phyloP scores from a whole-genome alignment of 1,284 basidiomycete species.

The Hemileia vastatrix region DNA sequence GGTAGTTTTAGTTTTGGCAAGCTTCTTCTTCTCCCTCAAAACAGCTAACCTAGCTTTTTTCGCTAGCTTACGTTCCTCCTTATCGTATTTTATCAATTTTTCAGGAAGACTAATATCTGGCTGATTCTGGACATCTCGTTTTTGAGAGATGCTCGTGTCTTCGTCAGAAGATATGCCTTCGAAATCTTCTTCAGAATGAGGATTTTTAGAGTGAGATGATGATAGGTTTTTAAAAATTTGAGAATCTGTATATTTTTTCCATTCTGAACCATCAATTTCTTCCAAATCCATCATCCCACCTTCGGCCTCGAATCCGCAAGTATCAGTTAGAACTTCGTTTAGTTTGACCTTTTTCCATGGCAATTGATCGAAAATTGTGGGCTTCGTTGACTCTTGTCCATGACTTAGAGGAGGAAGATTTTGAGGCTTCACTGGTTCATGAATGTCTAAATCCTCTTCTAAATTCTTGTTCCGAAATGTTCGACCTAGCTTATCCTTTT shows the following conservation, averaged over 20 bases:
- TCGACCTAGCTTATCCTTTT: too few relatives aligned
- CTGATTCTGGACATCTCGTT: neutral
- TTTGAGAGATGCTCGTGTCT: neutral
- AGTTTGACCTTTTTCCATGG: slow-evolving; percentile 20
- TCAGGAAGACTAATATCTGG: neutral
- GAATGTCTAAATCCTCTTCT: too few relatives aligned
- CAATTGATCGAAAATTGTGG: slow-evolving; percentile 21
- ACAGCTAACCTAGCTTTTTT: slow-evolving; percentile 17
- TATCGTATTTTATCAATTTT: neutral
- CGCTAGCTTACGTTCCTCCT: slow-evolving; percentile 8
- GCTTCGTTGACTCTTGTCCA: slow-evolving; percentile 19
- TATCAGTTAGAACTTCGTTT: slow-evolving; percentile 14
- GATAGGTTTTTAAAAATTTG: neutral
- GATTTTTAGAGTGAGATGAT: neutral
- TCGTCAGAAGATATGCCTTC: neutral
- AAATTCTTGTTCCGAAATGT: too few relatives aligned
- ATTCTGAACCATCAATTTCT: slow-evolving; percentile 22
- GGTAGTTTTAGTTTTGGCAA: neutral
- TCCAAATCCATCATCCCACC: slow-evolving; percentile 21
- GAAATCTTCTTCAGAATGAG: neutral
- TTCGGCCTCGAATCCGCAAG: slow-evolving; percentile 19
- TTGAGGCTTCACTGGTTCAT: too few relatives aligned
- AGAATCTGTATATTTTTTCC: slow-evolving; percentile 19
- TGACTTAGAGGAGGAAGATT: slow-evolving; percentile 1
- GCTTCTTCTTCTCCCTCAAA: slow-evolving; percentile 4